Evolutionary conservation across 352 stramenopile genomes (phyloP), one percentile per base, ranked within the genome.

Genomic region (Phytophthora megakarya): DNA sequence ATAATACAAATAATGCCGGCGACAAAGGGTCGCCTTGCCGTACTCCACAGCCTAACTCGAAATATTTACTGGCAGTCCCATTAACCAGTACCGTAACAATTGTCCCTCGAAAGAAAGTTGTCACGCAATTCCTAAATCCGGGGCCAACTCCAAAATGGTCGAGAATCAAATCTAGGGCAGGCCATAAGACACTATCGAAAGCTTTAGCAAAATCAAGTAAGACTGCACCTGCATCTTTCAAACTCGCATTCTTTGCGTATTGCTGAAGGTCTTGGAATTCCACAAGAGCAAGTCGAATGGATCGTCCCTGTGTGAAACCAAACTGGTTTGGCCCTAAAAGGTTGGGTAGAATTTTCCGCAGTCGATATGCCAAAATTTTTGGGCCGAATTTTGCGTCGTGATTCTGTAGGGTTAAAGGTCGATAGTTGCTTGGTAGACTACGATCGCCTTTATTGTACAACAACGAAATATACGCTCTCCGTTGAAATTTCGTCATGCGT

Each of bases 21-120:
- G 66, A 73, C 7, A 70, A 28, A 0, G 60, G 60, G 18, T 70
- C 53, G 22, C 59, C 66, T 42, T 70, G 66, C 7, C 54, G 35
- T 1, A 73, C 66, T 1, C 60, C 60, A 32, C 48, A 53, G 2
- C 46, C 64, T 1, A 72, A 12, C 9, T 61, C 45, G 39, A 72
- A 72, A 37, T 37, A 65, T 0, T 58, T 21, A 26, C 45, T 65
- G 0, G 50, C 9, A 1, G 30, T 42, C 4, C 39, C 51, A 22
- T 72, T 68, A 3, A 67, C 50, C 1, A 74, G 37, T 16, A 74
- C 49, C 0, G 12, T 52, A 1, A 67, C 54, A 0, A 63, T 32
- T 10, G 66, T 74, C 0, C 42, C 37, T 0, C 19, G 13, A 44
- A 74, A n/a, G 70, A 57, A 0, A 48, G 67, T n/a, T 21, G 37